Evolutionary conservation across 2,329 filamentous ascomycete genomes (phyloP), one percentile per base, ranked within the genome.

Genomic region (Fusarium humuli): DNA sequence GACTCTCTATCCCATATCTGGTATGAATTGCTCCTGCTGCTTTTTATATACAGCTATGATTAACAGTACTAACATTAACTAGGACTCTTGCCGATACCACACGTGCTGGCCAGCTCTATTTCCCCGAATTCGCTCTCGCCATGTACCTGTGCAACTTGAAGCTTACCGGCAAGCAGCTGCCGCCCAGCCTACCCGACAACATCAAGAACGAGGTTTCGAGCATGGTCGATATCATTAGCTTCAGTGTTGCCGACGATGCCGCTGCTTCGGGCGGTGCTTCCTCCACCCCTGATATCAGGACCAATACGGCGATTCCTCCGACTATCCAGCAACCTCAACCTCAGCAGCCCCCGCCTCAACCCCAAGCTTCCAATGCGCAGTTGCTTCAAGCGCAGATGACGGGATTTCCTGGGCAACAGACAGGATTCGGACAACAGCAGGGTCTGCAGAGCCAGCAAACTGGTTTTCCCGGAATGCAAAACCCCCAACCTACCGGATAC

Each of bases 221-320:
- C 81, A 98, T 99, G 94, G 96, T 99, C 42, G 96, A 99, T 78
- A 99, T 99, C 60, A 99, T 99, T 77, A 97, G 94, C 64, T 99
- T 99, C 79, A 94, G 91, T 73, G 88, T 98, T 25, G 90, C 89
- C 1, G 96, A 99, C 70, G 91, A 95, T 29, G 83, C 82, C 7
- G 77, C 78, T 42, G 81, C 86, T 22, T 80, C 86, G 83, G 29
- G 74, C 81, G 6, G 84, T 84, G 57, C 93, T 79, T 88, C 88
- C 18, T 91, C 93, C 2, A 47, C 64, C 23, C 65, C 69, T 32
- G 91, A 89, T 73, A 94, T 95, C 77, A 83, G 85, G 65, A 82
- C 83, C 61, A 85, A 79, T 67, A 83, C 83, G 12, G 80, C 84
- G 10, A 82, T 85, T 1, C 82, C 84, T 16, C 85, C 87, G 16